Evolutionary conservation across 768 basidiomycete genomes (phyloP).

Genomic region (Candolleomyces eurysporus): DNA sequence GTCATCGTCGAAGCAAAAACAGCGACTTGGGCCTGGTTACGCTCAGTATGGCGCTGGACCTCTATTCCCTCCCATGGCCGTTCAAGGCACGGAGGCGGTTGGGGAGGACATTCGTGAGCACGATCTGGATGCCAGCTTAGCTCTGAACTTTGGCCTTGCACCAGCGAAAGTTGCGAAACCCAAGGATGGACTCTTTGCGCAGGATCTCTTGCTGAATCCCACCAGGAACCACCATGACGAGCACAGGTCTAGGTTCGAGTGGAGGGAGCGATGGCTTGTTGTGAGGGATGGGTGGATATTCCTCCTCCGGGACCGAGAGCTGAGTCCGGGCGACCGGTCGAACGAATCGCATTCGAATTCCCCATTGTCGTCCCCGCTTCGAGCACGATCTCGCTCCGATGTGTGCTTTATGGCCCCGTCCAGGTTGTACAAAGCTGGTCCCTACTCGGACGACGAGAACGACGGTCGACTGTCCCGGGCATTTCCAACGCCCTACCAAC

Average conservation of each 20-base stretch:
- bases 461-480: not conserved
- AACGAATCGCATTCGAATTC: not conserved
- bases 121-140: constrained; percentile 1
- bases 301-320: constrained; percentile 46
- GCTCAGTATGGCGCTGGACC: not conserved
- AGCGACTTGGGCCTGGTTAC: not conserved
- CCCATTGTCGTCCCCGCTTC: not conserved
- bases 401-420: not conserved
- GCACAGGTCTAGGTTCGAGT: constrained; percentile 43
- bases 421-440: not conserved
- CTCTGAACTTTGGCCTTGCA: constrained; percentile 5
- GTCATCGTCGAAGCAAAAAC: not conserved
- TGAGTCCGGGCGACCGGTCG: not conserved
- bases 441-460: constrained; percentile 6
- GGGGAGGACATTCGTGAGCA: constrained; percentile 3
- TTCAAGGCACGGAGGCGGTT: not conserved
- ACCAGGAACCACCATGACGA: not conserved
- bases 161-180: not conserved
- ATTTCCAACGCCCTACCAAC: not conserved
- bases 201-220: not conserved
- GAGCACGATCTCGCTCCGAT: not conserved
- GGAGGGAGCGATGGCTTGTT: constrained; percentile 64
- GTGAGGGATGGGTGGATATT: constrained; percentile 55
- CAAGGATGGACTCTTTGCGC: not conserved
- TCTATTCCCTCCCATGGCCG: not conserved